These are phyloP conservation scores for Fusarium fujikuroi DNA, from an alignment of 2,329 filamentous ascomycete genomes.

Conservation along the genomic window DNA sequence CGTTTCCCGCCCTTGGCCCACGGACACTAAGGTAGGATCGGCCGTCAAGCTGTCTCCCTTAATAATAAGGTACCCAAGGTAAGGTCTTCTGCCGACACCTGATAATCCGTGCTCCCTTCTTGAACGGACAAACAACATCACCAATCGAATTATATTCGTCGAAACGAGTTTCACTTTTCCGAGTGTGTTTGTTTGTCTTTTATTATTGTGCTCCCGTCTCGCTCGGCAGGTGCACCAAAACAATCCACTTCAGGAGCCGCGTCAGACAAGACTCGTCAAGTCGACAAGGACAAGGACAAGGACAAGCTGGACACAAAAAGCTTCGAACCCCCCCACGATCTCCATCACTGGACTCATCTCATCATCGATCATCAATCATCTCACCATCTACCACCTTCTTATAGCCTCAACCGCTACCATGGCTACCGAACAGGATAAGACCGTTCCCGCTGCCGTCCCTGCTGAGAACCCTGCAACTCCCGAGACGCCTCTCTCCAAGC, in stretches of 20 bases:
- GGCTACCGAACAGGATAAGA: conserved; percentile 47
- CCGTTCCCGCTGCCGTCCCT: conserved; percentile 15
- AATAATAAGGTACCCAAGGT: conserved; percentile 8
- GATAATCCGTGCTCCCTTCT: neutral
- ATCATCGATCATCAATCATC: neutral
- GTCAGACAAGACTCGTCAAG: conserved; percentile 25
- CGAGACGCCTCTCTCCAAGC: conserved; percentile 59
- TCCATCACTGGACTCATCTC: neutral
- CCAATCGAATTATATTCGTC: neutral
- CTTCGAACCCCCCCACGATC: neutral
- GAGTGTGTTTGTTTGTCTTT: conserved; percentile 30
- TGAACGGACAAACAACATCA: conserved; percentile 5
- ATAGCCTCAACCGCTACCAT: conserved; percentile 33
- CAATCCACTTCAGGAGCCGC: conserved; percentile 12
- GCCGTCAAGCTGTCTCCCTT: conserved; percentile 15
- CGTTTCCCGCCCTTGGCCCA: conserved; percentile 1
- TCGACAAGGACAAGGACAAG: neutral
- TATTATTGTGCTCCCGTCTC: conserved; percentile 10
- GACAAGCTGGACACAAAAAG: conserved; percentile 9
- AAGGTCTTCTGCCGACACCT: neutral
- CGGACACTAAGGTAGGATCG: neutral
- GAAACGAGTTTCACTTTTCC: conserved; percentile 18
- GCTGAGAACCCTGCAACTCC: conserved; percentile 26
- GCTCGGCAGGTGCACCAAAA: conserved; percentile 12
- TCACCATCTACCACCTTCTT: neutral